Conservation (phyloP, 2,329 filamentous ascomycete genomes). For the Ophiosphaerella korrae region DNA sequence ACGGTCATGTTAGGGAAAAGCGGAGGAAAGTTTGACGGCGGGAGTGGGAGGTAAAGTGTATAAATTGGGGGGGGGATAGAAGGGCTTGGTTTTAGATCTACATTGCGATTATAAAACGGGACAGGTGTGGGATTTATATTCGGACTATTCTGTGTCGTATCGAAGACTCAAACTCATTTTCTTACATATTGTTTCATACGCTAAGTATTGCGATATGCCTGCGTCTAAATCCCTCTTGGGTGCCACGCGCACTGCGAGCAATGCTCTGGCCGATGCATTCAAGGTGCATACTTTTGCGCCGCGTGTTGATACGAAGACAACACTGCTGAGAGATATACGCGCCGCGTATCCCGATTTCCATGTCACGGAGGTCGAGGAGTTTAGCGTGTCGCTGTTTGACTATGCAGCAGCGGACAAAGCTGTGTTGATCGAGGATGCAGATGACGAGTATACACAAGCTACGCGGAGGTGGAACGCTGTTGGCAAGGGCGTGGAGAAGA, state of each 20-base stretch:
- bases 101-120: too few species aligned
- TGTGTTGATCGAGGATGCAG: constrained; percentile 14
- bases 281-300: constrained; percentile 21
- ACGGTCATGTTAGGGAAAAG: too few species aligned
- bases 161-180: too few species aligned
- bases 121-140: too few species aligned
- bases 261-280: constrained; percentile 7
- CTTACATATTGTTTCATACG: too few species aligned
- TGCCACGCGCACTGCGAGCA: constrained; percentile 1
- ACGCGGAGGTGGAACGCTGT: constrained; percentile 26
- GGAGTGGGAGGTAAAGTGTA: too few species aligned
- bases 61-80: too few species aligned
- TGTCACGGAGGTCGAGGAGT: constrained; percentile 27
- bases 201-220: constrained; percentile 8
- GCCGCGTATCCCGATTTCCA: constrained; percentile 26
- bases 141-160: too few species aligned
- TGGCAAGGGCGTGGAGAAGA: constrained; percentile 31
- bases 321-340: constrained; percentile 23
- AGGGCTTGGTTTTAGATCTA: too few species aligned
- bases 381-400: constrained; percentile 24
- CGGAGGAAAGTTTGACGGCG: too few species aligned
- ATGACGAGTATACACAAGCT: constrained; percentile 23
- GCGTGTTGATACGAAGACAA: constrained; percentile 29
- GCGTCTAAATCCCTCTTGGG: constrained; percentile 11
- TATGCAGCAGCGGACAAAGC: constrained; percentile 29